Percentiles rank a stretch among this genome's conserved stretches.
These are phyloP conservation scores for Podospora didyma DNA, from an alignment of 495 filamentous ascomycete species.

Conservation along the genomic window DNA sequence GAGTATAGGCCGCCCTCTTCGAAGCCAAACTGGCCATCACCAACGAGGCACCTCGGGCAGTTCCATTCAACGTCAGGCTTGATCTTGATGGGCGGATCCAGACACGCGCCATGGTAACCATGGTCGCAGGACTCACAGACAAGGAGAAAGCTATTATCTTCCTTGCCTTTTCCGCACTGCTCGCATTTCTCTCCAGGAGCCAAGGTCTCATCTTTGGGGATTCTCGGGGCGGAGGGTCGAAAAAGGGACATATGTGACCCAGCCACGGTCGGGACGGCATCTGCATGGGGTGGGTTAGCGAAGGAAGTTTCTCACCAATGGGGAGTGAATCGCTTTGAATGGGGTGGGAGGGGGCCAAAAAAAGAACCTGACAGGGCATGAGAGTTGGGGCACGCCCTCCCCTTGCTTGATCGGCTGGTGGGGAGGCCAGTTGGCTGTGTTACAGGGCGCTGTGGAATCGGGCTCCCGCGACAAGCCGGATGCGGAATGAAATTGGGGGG, in stretches of 20 bases:
- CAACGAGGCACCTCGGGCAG: slow-evolving; percentile 91
- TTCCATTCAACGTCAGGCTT: slow-evolving; percentile 91
- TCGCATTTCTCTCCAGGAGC: slow-evolving; percentile 87
- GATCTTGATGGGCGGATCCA: slow-evolving; percentile 79
- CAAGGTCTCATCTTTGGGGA: slow-evolving; percentile 61
- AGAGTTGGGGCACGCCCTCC: not conserved
- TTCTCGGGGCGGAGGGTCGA: slow-evolving; percentile 71
- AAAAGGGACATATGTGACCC: slow-evolving; percentile 96
- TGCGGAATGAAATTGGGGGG: too few relatives aligned
- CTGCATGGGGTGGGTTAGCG: slow-evolving; percentile 48
- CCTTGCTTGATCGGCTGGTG: not conserved
- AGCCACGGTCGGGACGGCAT: slow-evolving; percentile 82
- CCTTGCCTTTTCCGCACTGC: slow-evolving; percentile 70
- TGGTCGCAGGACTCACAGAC: slow-evolving; percentile 92
- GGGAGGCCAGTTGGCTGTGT: not conserved
- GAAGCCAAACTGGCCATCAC: slow-evolving; percentile 95
- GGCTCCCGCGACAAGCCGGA: not conserved
- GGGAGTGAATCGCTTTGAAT: not conserved
- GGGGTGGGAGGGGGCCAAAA: not conserved
- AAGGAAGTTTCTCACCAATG: slow-evolving; percentile 21
- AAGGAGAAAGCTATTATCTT: slow-evolving; percentile 61
- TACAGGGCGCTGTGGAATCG: not conserved
- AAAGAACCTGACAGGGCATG: not conserved
- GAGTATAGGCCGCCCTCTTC: slow-evolving; percentile 97
- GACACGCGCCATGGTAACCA: slow-evolving; percentile 81